A percentile compares a stretch with the other conserved stretches of the same genome.
Evolutionary conservation across 345 rosid species (phyloP).

Genomic region (Murraya paniculata): DNA sequence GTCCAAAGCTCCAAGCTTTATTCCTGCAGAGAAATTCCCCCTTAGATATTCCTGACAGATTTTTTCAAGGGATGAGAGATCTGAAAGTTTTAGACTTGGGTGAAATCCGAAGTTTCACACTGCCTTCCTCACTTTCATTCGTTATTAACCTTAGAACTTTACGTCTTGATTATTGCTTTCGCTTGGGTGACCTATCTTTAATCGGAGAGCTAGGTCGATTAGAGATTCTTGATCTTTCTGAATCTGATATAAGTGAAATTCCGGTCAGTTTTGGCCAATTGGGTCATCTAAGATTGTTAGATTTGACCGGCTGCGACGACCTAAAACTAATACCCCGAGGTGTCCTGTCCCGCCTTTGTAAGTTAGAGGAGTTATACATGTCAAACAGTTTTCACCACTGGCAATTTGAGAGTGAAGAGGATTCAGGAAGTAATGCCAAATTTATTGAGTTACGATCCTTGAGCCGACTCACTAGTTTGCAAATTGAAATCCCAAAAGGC

Average conservation of each 20-base stretch:
- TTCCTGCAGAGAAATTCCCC: background rate
- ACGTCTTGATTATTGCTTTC: too few species aligned
- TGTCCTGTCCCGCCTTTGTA: background rate
- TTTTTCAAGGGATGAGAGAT: background rate
- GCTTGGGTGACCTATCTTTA: background rate
- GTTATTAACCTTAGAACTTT: too few species aligned
- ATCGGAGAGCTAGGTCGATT: background rate
- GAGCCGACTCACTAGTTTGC: background rate
- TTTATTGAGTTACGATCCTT: background rate
- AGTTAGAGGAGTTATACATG: background rate
- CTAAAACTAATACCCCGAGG: background rate
- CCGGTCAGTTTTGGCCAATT: background rate
- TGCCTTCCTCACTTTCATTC: background rate
- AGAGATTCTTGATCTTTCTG: background rate
- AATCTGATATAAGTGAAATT: background rate
- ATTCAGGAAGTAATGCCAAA: background rate
- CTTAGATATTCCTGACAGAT: background rate
- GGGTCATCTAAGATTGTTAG: background rate
- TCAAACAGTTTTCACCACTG: background rate
- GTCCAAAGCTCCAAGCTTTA: constrained; percentile 4
- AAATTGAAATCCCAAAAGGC: rapidly evolving
- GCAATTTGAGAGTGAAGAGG: background rate
- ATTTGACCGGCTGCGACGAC: rapidly evolving
- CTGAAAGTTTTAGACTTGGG: background rate
- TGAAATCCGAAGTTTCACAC: background rate